A percentile compares a stretch with the other conserved stretches of the same genome.
These are phyloP conservation scores for Quercus gilva DNA, from an alignment of 306 rosid species.

Conservation along the genomic window DNA sequence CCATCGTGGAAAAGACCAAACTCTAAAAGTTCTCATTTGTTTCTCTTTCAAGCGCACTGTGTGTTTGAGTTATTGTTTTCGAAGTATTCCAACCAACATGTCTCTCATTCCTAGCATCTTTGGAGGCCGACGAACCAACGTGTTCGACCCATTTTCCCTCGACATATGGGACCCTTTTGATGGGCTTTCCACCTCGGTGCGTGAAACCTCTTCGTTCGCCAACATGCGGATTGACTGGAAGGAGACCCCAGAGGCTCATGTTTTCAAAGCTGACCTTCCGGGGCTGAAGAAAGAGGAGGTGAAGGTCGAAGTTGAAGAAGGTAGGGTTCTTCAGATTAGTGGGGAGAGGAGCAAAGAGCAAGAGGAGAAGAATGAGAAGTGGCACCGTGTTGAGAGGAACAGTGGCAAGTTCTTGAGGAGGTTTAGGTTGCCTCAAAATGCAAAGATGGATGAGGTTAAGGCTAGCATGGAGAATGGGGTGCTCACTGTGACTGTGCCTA, in stretches of 20 bases:
- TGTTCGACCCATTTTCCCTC: neutral
- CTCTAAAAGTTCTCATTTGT: no score
- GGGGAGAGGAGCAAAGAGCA: neutral
- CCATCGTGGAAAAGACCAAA: neutral
- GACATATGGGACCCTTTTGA: conserved; percentile 18
- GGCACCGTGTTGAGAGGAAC: conserved; percentile 16
- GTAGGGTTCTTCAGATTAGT: conserved; percentile 11
- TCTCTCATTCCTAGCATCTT: no score
- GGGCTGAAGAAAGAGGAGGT: conserved; percentile 20
- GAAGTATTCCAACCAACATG: no score
- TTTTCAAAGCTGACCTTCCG: conserved; percentile 18
- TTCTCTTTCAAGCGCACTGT: no score
- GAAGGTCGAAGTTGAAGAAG: conserved; percentile 19
- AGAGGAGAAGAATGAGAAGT: conserved; percentile 20
- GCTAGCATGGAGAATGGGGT: neutral
- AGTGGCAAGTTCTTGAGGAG: conserved; percentile 17
- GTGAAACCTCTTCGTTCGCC: conserved; percentile 1
- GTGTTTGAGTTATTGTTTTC: no score
- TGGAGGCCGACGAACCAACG: no score
- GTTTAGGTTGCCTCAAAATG: conserved; percentile 16
- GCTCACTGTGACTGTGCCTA: no score
- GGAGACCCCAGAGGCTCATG: conserved; percentile 26
- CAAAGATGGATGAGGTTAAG: conserved; percentile 11
- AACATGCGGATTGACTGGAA: conserved; percentile 15
- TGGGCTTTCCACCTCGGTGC: neutral